Evolutionary conservation across 2,329 filamentous ascomycete genomes (phyloP).

Genomic region (Colletotrichum musae): DNA sequence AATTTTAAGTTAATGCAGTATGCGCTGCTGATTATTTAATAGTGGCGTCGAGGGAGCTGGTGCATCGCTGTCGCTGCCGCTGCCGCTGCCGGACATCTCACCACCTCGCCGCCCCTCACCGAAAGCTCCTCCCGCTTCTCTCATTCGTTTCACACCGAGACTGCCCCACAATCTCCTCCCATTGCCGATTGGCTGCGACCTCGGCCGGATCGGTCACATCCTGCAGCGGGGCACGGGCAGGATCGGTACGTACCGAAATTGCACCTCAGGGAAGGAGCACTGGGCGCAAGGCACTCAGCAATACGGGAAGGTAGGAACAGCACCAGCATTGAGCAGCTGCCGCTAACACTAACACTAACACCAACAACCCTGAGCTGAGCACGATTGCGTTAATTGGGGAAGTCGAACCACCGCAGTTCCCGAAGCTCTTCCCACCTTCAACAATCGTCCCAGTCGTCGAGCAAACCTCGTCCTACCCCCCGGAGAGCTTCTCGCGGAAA

Average conservation of each 20-base stretch:
- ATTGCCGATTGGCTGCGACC: constrained; percentile 24
- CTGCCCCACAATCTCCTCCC: not conserved
- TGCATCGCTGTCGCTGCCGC: no score
- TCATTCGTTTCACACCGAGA: constrained; percentile 10
- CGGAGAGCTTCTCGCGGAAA: constrained; percentile 15
- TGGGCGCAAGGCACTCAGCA: not conserved
- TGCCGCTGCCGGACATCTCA: no score
- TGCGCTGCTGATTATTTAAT: no score
- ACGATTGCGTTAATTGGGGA: constrained; percentile 25
- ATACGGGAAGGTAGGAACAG: not conserved
- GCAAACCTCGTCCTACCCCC: not conserved
- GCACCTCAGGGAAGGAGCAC: constrained; percentile 6
- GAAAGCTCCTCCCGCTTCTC: no score
- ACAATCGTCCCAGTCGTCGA: constrained; percentile 5
- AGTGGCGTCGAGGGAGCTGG: no score
- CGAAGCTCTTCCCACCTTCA: not conserved
- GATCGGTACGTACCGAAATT: constrained; percentile 19
- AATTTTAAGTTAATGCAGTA: not conserved
- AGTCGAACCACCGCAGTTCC: constrained; percentile 13
- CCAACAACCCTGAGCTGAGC: constrained; percentile 19
- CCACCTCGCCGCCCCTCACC: no score
- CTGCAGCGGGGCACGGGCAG: constrained; percentile 30
- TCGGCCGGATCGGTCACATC: constrained; percentile 17
- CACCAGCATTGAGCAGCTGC: not conserved
- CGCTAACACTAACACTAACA: not conserved